phyloP scores from a whole-genome alignment of 805 yeast genomes.

The Cyberlindnera euphorbiae region DNA sequence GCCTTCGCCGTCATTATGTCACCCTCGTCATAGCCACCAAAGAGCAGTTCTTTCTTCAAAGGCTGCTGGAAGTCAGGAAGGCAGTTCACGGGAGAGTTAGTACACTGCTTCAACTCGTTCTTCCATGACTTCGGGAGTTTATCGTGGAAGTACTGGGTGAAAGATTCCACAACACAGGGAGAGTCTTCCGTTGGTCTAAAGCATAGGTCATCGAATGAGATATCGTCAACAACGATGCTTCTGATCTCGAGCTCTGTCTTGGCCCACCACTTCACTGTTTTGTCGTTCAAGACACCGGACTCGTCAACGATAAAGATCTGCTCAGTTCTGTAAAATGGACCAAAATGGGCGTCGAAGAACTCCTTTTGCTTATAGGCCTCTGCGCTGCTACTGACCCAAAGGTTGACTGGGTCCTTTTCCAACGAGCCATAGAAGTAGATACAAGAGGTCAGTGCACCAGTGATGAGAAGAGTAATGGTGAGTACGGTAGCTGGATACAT shows the following conservation, averaged over 20 bases:
- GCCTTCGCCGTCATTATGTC: slow-evolving; percentile 62
- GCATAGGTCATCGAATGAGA: slow-evolving; percentile 61
- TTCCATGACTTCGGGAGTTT: slow-evolving; percentile 57
- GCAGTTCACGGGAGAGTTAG: slow-evolving; percentile 82
- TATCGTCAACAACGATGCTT: slow-evolving; percentile 27
- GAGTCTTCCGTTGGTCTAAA: slow-evolving; percentile 75
- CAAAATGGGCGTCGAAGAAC: slow-evolving; percentile 75
- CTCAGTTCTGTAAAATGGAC: slow-evolving; percentile 87
- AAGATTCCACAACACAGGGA: slow-evolving; percentile 78
- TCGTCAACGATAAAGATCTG: slow-evolving; percentile 73
- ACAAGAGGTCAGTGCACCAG: slow-evolving; percentile 48
- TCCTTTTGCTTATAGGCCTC: slow-evolving; percentile 62
- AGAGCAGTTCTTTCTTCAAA: slow-evolving; percentile 61
- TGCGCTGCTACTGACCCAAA: slow-evolving; percentile 86
- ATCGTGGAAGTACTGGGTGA: slow-evolving; percentile 83
- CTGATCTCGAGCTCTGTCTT: slow-evolving; percentile 60
- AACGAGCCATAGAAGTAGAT: slow-evolving; percentile 45
- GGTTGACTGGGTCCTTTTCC: slow-evolving; percentile 74
- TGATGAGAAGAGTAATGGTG: slow-evolving; percentile 34
- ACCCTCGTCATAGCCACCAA: slow-evolving; percentile 51
- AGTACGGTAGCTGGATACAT: slow-evolving; percentile 51
- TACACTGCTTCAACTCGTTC: slow-evolving; percentile 49
- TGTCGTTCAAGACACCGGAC: slow-evolving; percentile 67
- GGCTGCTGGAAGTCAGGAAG: slow-evolving; percentile 92
- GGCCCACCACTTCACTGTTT: slow-evolving; percentile 82